Evolutionary conservation across 1,139 yeast species (phyloP).

Genomic region (Taiozyma onychis): DNA sequence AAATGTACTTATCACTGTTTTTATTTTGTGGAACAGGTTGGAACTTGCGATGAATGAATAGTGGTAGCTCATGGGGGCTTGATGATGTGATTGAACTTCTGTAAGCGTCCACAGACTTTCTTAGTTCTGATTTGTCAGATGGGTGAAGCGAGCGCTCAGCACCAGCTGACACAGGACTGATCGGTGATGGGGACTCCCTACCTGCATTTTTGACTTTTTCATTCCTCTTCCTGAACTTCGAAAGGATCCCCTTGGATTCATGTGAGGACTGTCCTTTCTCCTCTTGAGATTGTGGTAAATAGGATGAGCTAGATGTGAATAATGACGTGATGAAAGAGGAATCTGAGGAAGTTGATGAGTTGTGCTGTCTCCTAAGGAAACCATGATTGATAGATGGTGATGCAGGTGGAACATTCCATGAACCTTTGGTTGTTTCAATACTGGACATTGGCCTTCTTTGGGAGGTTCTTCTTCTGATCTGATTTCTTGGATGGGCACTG

Average conservation of each 20-base stretch:
- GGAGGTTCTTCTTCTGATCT: not conserved
- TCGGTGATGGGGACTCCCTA: constrained; percentile 14
- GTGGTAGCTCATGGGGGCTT: not conserved
- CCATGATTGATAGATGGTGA: constrained; percentile 41
- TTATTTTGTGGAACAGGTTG: constrained; percentile 28
- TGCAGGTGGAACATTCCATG: constrained; percentile 29
- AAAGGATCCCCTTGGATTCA: constrained; percentile 27
- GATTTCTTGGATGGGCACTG: not conserved
- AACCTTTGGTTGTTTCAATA: constrained; percentile 31
- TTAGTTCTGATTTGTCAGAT: not conserved
- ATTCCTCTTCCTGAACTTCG: constrained; percentile 19
- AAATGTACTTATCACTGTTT: constrained; percentile 31
- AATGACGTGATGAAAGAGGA: constrained; percentile 35
- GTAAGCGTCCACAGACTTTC: not conserved
- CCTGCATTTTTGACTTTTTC: constrained; percentile 3
- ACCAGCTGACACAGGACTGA: constrained; percentile 12
- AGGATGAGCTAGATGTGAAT: constrained; percentile 22
- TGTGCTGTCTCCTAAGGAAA: constrained; percentile 52
- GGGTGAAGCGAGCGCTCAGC: constrained; percentile 2
- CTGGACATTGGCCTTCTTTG: constrained; percentile 47
- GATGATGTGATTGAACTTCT: not conserved
- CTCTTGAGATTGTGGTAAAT: constrained; percentile 15
- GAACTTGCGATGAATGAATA: constrained; percentile 28
- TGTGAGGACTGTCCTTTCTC: constrained; percentile 21
- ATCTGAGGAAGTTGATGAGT: constrained; percentile 50